Evolutionary conservation across 495 filamentous ascomycete genomes (phyloP), one percentile per base, ranked within the genome.

Genomic region (Neurospora cerealis): DNA sequence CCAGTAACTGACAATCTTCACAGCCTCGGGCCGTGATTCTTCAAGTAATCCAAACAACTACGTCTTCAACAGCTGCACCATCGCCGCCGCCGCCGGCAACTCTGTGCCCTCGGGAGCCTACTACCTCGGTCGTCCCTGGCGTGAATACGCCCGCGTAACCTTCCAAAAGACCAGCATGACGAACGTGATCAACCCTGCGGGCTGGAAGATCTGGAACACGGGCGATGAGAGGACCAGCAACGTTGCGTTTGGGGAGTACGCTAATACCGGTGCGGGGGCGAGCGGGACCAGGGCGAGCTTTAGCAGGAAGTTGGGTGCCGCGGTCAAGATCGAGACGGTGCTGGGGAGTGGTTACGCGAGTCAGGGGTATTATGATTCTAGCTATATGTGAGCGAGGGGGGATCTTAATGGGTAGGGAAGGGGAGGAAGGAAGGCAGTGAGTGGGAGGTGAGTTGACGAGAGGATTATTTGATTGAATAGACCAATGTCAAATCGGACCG

Each of bases 61-160:
- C 74, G 86, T 93, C 72, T 88, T 92, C 82, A 89, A 89, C 82
- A 86, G 87, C 75, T 86, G 83, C 75, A 80, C 77, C 34, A 78
- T 88, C 32, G 81, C 83, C 4, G 84, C 83, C 39, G 87, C 83
- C 11, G 71, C 79, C 1, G 88, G 87, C 7, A 79, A 85, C 41
- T 79, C 70, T 34, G 86, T 91, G 9, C 32, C 82, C 4, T 74
- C 78, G 11, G 90, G 88, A 6, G 83, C 85, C 37, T 88, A 85
- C 70, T 91, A 89, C 76, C 84, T 92, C 5, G 90, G 91, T 8
- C 85, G 90, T n/a, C 91, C 90, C 21, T 92, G 90, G 90, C 79
- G 84, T 11, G 79, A 87, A 70, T 91, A 88, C 75, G 84, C 90
- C 4, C 81, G 88, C 3, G 90, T 91, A 3, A 85, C 89, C 36